Evolutionary conservation across 306 rosid genomes (phyloP).

Genomic region (Fragaria vesca): DNA sequence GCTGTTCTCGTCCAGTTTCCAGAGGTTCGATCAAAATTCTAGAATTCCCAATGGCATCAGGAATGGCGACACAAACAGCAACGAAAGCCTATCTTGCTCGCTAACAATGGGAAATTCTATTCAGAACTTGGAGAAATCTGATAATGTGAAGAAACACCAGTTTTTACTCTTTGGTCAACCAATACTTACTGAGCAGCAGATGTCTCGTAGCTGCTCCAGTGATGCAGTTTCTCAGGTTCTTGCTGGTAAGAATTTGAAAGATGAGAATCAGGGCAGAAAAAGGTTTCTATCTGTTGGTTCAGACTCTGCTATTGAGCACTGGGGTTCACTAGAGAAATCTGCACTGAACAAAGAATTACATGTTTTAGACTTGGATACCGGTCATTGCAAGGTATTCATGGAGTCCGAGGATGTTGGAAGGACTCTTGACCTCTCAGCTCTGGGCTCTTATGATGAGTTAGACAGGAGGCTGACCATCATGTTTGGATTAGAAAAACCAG

Average conservation of each 20-base stretch:
- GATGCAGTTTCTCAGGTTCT: constrained; percentile 39
- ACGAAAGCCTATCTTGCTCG: constrained; percentile 60
- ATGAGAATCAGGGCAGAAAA: constrained; percentile 37
- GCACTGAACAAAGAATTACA: constrained; percentile 46
- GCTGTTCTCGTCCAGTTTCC: constrained; percentile 56
- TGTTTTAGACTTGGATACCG: constrained; percentile 51
- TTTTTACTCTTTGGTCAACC: constrained; percentile 95
- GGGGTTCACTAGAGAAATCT: constrained; percentile 51
- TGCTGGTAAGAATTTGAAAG: constrained; percentile 26
- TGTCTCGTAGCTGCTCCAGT: constrained; percentile 45
- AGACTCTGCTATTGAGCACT: constrained; percentile 36
- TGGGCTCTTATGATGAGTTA: constrained; percentile 82
- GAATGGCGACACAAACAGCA: constrained; percentile 41
- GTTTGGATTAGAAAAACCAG: constrained; percentile 79
- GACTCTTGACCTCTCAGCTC: constrained; percentile 61
- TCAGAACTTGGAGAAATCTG: constrained; percentile 66
- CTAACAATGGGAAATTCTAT: constrained; percentile 66
- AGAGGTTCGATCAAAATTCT: constrained; percentile 40
- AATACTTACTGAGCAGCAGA: constrained; percentile 92
- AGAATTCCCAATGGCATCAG: constrained; percentile 44
- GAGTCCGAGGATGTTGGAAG: constrained; percentile 95
- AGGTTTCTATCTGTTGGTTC: constrained; percentile 47
- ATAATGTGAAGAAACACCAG: constrained; percentile 63
- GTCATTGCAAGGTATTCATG: constrained; percentile 93
- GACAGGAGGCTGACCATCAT: constrained; percentile 67